phyloP scores from a whole-genome alignment of 2,329 filamentous ascomycete genomes.

The Talaromyces sp. region DNA sequence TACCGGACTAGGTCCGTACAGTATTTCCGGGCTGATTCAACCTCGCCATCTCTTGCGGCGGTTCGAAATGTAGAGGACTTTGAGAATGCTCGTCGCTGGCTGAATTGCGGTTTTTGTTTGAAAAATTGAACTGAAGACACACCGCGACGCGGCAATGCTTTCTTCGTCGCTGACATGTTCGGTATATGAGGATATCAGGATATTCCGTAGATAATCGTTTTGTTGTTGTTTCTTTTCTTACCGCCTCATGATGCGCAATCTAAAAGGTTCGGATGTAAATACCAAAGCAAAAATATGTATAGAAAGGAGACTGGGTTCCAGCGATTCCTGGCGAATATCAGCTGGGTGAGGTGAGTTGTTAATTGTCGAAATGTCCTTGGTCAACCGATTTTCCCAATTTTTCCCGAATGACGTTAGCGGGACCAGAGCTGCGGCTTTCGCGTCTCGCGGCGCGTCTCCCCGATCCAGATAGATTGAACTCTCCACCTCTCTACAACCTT shows the following conservation, averaged over 20 bases:
- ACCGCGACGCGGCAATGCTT: neutral
- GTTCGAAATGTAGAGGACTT: conserved; percentile 15
- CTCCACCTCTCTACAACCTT: neutral
- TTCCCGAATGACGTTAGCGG: conserved; percentile 25
- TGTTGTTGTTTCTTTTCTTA: neutral
- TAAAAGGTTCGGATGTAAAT: neutral
- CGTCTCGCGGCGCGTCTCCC: conserved; percentile 32
- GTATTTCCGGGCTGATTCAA: conserved; percentile 53
- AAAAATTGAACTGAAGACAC: neutral
- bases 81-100: conserved; percentile 24
- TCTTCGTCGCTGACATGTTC: conserved; percentile 5
- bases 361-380: neutral
- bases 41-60: conserved; percentile 40
- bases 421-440: conserved; percentile 16
- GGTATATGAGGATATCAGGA: neutral
- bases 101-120: neutral
- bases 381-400: neutral
- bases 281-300: neutral
- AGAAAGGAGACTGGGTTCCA: neutral
- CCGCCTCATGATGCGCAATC: neutral
- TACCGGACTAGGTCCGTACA: conserved; percentile 56
- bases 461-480: conserved; percentile 8
- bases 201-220: neutral
- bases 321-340: neutral
- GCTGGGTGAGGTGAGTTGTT: neutral